Evolutionary conservation across 208 protist genomes (phyloP).

Genomic region (Crithidia sp.): DNA sequence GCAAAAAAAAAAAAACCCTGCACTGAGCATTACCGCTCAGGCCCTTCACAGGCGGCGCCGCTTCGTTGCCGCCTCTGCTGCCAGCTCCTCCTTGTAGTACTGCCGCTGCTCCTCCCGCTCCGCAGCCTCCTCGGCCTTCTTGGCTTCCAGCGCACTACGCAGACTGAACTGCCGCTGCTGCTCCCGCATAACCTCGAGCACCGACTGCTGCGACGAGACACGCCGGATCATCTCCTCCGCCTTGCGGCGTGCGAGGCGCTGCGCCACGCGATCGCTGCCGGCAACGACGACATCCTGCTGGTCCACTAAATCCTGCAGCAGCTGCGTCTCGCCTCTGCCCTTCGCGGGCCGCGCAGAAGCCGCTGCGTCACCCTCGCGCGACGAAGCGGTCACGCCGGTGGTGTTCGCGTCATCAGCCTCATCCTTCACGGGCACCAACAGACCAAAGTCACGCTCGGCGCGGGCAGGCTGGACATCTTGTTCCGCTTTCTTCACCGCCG

Average conservation of each 20-base stretch:
- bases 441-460: constrained; percentile 36
- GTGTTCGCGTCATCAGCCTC: constrained; percentile 7
- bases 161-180: constrained; percentile 48
- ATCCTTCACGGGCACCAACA: constrained; percentile 28
- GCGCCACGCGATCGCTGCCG: constrained; percentile 44
- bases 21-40: neutral
- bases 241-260: constrained; percentile 54
- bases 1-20: constrained; percentile 17
- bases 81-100: constrained; percentile 31
- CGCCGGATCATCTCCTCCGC: constrained; percentile 63
- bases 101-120: constrained; percentile 35
- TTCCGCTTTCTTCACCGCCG: neutral
- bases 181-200: constrained; percentile 20
- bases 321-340: constrained; percentile 20
- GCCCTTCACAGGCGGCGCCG: neutral
- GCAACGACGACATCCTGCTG: constrained; percentile 45
- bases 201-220: constrained; percentile 16
- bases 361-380: neutral
- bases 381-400: neutral
- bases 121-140: constrained; percentile 29
- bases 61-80: constrained; percentile 8
- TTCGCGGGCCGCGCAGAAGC: neutral
- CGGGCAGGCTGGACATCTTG: neutral
- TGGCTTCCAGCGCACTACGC: constrained; percentile 35
- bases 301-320: constrained; percentile 70